Conservation (phyloP, 257 asterid species). For the Thymus mandschuricus region DNA sequence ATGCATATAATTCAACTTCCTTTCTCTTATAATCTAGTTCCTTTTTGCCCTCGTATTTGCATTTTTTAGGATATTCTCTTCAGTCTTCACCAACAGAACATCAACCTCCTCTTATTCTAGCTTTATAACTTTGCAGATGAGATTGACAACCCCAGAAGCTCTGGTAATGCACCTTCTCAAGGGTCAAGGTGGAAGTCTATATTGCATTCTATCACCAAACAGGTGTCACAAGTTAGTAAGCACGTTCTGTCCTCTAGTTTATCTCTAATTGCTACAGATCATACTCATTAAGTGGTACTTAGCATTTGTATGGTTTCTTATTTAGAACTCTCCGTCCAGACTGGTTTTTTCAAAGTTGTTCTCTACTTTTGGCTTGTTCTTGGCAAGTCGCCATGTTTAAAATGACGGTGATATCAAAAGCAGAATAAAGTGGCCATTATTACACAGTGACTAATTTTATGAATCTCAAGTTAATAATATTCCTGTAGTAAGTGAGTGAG, state of each 20-base stretch:
- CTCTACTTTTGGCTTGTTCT: not conserved
- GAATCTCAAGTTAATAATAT: not conserved
- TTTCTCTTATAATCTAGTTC: slow-evolving; percentile 5
- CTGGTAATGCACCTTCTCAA: slow-evolving; percentile 55
- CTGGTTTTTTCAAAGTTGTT: not conserved
- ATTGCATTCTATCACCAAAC: slow-evolving; percentile 76
- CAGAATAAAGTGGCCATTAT: not conserved
- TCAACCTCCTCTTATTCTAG: slow-evolving; percentile 21
- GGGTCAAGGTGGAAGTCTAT: slow-evolving; percentile 86
- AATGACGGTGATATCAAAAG: not conserved
- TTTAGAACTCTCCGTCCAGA: slow-evolving; percentile 1
- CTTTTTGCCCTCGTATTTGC: not conserved
- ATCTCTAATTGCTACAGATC: slow-evolving; percentile 20
- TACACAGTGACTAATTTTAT: not conserved
- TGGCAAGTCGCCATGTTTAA: slow-evolving; percentile 8
- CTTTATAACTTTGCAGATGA: slow-evolving; percentile 51
- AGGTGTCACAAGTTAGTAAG: slow-evolving; percentile 89
- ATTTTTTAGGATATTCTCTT: not conserved
- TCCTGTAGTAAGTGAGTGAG: not conserved
- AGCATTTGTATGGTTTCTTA: slow-evolving; percentile 16
- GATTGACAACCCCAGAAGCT: slow-evolving; percentile 48
- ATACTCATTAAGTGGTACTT: slow-evolving; percentile 18
- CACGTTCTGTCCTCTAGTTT: slow-evolving; percentile 26
- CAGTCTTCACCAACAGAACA: not conserved
- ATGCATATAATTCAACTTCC: not conserved